Evolutionary conservation across 2,329 filamentous ascomycete species (phyloP), one percentile per base, ranked within the genome.

Genomic region (Chalaropsis thielavioides): DNA sequence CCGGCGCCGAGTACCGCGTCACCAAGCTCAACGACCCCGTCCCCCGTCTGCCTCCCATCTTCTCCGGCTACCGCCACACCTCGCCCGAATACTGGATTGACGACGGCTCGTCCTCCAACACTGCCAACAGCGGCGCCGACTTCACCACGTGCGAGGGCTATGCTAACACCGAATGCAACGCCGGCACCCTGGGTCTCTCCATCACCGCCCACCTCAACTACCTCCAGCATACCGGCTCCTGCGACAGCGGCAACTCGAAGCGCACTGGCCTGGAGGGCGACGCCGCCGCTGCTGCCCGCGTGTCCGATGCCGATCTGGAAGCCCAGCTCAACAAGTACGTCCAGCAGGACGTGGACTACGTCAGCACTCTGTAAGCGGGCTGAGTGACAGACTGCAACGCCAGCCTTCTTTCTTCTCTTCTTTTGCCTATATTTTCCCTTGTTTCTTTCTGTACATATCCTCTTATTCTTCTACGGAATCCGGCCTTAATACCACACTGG

Each of bases 1-100:
- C 74, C 1, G 81, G 81, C 64, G 71, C 71, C 64, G 80, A 82
- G 68, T 86, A 79, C 75, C 83, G 87, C 68, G 76, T 89, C 62
- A 90, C 87, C 1, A 86, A 90, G 74, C 74, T 74, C 51, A 76
- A 81, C 69, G 88, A 91, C 72, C 83, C 85, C 0, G 81, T 90
- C 1, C 85, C 88, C 0, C 80, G 83, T 54, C 77, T 91, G 44
- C 87, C 87, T 0, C 81, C 85, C 11, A 74, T 83, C 66, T 63
- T 81, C 58, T 72, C 86, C 62, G 81, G 81, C 41, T 90, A 84
- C 75, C 75, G 80, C 46, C 87, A 90, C 73, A 81, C 83, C n/a
- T 81, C 78, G 17, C 85, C 87, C 1, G 88, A 90, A 76, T 89
- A 84, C 74, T 89, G 82, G 79, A 76, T 87, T 43, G 71, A 75